Evolutionary conservation across 495 filamentous ascomycete species (phyloP).

Genomic region (Glutinoglossum americanum): DNA sequence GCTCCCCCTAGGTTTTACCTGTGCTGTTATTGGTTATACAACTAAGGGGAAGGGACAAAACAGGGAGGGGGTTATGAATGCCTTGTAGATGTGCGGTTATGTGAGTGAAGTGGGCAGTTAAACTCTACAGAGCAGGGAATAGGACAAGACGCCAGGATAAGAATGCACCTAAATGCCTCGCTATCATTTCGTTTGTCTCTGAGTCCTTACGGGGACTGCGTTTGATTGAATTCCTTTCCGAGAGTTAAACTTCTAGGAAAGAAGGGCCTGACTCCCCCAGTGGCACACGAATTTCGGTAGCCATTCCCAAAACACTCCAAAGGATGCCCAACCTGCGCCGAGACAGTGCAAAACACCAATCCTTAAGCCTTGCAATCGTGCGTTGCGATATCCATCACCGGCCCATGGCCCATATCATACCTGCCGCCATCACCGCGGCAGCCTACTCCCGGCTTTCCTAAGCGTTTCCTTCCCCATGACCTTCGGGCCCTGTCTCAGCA

Average conservation of each 20-base stretch:
- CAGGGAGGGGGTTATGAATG: neutral
- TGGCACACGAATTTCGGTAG: neutral
- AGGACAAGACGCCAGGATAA: neutral
- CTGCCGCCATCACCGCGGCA: constrained; percentile 4
- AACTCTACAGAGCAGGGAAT: neutral
- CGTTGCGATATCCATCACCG: neutral
- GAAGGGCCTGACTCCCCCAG: neutral
- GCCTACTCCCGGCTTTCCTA: neutral
- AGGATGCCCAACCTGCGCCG: neutral
- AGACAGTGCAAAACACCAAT: neutral
- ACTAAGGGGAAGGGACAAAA: neutral
- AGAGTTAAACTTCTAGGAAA: neutral
- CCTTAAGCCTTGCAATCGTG: neutral
- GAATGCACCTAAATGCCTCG: neutral
- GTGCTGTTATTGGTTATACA: neutral
- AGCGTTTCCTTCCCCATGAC: neutral
- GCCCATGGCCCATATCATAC: neutral
- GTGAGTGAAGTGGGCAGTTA: neutral
- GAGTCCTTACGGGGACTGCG: neutral
- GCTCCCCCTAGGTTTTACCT: neutral
- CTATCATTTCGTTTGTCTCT: neutral
- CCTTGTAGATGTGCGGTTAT: neutral
- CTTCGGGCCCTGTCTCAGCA: constrained; percentile 38
- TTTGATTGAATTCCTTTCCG: neutral
- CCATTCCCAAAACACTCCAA: neutral